Evolutionary conservation across 768 basidiomycete genomes (phyloP).

Genomic region (Chalciporus chontae): DNA sequence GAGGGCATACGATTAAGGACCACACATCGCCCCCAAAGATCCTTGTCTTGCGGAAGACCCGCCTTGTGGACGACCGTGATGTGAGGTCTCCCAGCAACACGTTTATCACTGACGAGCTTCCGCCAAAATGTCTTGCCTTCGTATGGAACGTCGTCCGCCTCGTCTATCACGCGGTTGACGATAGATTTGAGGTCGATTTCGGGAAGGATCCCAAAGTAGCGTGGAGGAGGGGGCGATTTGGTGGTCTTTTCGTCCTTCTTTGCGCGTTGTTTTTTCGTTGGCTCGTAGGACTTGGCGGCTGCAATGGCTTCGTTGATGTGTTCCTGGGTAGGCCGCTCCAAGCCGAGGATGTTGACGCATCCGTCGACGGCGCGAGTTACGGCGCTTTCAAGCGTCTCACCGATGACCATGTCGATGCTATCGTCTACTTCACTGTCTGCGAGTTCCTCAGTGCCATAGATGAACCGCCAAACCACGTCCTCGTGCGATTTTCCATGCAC

Average conservation of each 20-base stretch:
- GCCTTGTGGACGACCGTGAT: conserved; percentile 82
- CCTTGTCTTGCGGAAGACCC: conserved; percentile 29
- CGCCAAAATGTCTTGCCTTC: conserved; percentile 45
- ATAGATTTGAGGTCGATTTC: conserved; percentile 61
- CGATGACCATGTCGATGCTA: conserved; percentile 62
- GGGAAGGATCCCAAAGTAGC: conserved; percentile 79
- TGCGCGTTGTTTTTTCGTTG: conserved; percentile 31
- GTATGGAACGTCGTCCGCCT: conserved; percentile 28
- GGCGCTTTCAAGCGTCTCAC: conserved; percentile 50
- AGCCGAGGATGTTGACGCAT: conserved; percentile 49
- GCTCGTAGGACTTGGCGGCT: conserved; percentile 40
- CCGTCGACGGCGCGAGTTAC: conserved; percentile 59
- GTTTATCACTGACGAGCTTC: conserved; percentile 38
- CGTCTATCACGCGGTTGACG: conserved; percentile 41
- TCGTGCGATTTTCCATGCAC: conserved; percentile 57
- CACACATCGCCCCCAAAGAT: conserved; percentile 42
- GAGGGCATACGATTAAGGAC: conserved; percentile 12
- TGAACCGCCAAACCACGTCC: conserved; percentile 77
- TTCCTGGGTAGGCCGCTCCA: conserved; percentile 51
- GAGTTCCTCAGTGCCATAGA: conserved; percentile 61
- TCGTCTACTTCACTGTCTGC: conserved; percentile 60
- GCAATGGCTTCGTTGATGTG: conserved; percentile 46
- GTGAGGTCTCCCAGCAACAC: conserved; percentile 67
- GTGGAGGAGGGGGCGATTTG: conserved; percentile 30
- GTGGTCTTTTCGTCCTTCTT: conserved; percentile 32